Evolutionary conservation across 305 asterid genomes (phyloP).

Genomic region (Lippia alba): DNA sequence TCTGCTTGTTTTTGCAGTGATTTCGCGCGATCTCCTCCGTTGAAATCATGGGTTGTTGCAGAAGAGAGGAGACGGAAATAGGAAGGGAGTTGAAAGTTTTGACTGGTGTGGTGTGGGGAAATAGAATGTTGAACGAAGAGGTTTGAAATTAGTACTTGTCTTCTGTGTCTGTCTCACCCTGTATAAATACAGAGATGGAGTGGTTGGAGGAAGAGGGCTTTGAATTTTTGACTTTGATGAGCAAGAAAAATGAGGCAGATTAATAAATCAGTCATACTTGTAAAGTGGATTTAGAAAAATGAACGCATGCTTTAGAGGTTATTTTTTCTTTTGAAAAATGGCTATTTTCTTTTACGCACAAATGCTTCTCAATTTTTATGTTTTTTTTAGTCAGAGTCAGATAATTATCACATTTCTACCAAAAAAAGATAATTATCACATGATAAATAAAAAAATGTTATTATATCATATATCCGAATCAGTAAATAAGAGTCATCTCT

Average conservation of each 20-base stretch:
- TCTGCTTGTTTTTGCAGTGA: conserved; percentile 18
- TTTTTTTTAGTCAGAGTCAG: too few species aligned
- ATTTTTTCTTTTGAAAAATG: neutral
- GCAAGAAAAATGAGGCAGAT: conserved; percentile 18
- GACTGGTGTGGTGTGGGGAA: conserved; percentile 20
- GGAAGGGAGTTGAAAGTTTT: conserved; percentile 18
- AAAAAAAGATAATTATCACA: too few species aligned
- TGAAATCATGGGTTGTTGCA: conserved; percentile 23
- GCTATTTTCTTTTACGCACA: too few species aligned
- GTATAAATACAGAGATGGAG: conserved; percentile 22
- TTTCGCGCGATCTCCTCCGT: conserved; percentile 24
- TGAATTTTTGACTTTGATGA: conserved; percentile 14
- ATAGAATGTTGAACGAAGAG: conserved; percentile 32
- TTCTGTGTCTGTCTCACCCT: neutral
- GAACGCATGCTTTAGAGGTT: neutral
- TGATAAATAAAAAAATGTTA: too few species aligned
- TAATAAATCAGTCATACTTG: too few species aligned
- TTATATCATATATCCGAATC: too few species aligned
- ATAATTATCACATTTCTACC: too few species aligned
- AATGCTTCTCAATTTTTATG: too few species aligned
- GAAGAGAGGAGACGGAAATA: neutral
- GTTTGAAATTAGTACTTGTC: neutral
- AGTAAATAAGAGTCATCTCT: too few species aligned
- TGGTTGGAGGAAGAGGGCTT: conserved; percentile 26
- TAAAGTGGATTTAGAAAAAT: neutral